Evolutionary conservation across 2,329 filamentous ascomycete species (phyloP).

Genomic region (Fusarium longipes): DNA sequence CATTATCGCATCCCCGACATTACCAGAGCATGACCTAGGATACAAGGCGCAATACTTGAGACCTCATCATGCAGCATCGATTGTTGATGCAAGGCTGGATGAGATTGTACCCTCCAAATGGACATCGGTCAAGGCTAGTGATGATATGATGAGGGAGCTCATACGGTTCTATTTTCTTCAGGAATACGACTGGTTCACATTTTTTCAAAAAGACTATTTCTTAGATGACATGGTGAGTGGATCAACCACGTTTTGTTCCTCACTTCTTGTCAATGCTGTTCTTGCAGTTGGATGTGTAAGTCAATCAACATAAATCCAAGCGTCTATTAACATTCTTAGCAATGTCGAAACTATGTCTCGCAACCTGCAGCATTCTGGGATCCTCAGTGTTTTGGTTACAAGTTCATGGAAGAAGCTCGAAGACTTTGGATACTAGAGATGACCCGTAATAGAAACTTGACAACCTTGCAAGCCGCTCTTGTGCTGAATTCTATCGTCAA

Average conservation of each 20-base stretch:
- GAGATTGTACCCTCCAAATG: conserved; percentile 1
- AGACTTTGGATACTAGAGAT: conserved; percentile 6
- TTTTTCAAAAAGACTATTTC: conserved; percentile 21
- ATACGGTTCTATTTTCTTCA: conserved; percentile 7
- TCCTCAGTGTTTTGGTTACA: not conserved
- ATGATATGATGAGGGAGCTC: not conserved
- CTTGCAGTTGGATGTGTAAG: conserved; percentile 21
- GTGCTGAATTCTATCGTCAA: conserved; percentile 7
- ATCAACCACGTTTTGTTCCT: not conserved
- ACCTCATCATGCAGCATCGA: conserved; percentile 14
- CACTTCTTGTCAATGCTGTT: conserved; percentile 13
- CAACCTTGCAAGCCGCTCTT: conserved; percentile 5
- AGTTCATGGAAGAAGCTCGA: conserved; percentile 15
- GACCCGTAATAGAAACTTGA: not conserved
- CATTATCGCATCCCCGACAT: not conserved
- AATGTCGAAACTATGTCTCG: not conserved
- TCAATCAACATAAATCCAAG: not conserved
- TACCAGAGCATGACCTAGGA: not conserved
- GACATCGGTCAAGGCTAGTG: not conserved
- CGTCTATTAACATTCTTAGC: not conserved
- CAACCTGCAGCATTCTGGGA: conserved; percentile 22
- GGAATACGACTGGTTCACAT: conserved; percentile 15
- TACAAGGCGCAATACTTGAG: conserved; percentile 7
- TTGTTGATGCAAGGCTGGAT: conserved; percentile 1
- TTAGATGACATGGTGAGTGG: conserved; percentile 17